phyloP scores from a whole-genome alignment of 2,329 filamentous ascomycete species.

The Fusarium sp. region DNA sequence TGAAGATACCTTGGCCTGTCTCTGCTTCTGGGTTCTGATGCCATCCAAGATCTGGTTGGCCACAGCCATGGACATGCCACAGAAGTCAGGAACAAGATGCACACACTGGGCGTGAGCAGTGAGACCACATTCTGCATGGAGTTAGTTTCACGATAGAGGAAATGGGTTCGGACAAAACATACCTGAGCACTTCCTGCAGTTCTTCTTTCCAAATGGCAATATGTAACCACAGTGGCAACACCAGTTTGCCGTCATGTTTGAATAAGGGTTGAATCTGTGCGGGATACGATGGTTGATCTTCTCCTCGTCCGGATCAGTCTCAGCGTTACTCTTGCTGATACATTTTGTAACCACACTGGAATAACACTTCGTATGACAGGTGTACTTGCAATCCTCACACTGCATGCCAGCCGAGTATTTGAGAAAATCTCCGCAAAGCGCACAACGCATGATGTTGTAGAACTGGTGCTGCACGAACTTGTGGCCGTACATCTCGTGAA shows the following conservation, averaged over 20 bases:
- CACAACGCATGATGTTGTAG: conserved; percentile 99
- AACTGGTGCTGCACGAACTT: conserved; percentile 99
- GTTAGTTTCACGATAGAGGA: conserved; percentile 47
- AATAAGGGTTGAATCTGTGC: conserved; percentile 95
- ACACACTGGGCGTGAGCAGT: conserved; percentile 93
- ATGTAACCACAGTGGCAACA: conserved; percentile 99
- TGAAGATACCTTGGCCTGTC: conserved; percentile 68
- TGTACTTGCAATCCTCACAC: conserved; percentile 99
- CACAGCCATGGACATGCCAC: conserved; percentile 98
- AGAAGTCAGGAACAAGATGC: conserved; percentile 97
- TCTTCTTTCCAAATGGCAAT: conserved; percentile 93
- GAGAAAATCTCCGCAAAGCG: conserved; percentile 96
- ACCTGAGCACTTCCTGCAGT: conserved; percentile 92
- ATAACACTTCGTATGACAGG: conserved; percentile 98
- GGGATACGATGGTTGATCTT: conserved; percentile 99
- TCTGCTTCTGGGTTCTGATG: conserved; percentile 82
- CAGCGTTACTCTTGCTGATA: conserved; percentile 99
- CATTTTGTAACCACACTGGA: conserved; percentile 97
- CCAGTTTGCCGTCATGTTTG: conserved; percentile 98
- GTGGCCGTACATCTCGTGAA: conserved; percentile 99
- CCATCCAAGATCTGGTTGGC: conserved; percentile 94
- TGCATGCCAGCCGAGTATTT: conserved; percentile 99
- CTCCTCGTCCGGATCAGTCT: conserved; percentile 97
- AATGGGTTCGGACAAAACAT: conserved; percentile 50
- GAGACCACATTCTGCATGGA: conserved; percentile 80